Evolutionary conservation across 202 grass and related monocot species (phyloP).

Genomic region (Setaria italica): DNA sequence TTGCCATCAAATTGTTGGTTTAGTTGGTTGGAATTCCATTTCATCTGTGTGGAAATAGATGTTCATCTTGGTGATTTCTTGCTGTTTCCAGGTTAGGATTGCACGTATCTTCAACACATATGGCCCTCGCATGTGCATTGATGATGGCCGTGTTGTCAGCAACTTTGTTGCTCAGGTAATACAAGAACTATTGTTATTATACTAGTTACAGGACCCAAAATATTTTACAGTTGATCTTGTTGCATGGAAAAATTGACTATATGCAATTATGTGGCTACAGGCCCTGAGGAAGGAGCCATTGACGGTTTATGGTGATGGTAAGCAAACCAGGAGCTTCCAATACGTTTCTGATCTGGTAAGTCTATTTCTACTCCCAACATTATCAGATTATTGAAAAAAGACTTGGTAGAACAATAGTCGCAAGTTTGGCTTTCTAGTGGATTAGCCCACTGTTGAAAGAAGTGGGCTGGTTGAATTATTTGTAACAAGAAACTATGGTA

Average conservation of each 20-base stretch:
- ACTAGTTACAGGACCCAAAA: not conserved
- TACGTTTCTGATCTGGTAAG: slow-evolving; percentile 87
- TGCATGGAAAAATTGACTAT: slow-evolving; percentile 42
- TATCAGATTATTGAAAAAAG: not conserved
- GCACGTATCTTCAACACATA: slow-evolving; percentile 93
- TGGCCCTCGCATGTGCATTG: slow-evolving; percentile 90
- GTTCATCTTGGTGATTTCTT: slow-evolving; percentile 26
- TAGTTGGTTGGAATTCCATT: not conserved
- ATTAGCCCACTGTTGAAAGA: not conserved
- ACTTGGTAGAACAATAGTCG: not conserved
- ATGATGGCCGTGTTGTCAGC: slow-evolving; percentile 91
- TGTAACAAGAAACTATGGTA: not conserved
- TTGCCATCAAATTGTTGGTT: not conserved
- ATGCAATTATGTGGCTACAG: slow-evolving; percentile 42
- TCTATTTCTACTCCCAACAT: slow-evolving; percentile 5
- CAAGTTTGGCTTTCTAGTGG: not conserved
- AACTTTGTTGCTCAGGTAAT: slow-evolving; percentile 93
- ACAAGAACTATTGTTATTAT: not conserved
- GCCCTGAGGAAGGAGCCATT: slow-evolving; percentile 83
- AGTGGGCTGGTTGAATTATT: not conserved
- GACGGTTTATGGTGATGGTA: slow-evolving; percentile 90
- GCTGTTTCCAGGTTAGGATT: slow-evolving; percentile 67
- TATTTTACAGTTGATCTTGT: not conserved
- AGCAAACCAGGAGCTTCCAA: slow-evolving; percentile 95
- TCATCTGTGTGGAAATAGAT: not conserved